Evolutionary conservation across 2,329 filamentous ascomycete genomes (phyloP), one percentile per base, ranked within the genome.

Genomic region (Sarocladium brachiariae): DNA sequence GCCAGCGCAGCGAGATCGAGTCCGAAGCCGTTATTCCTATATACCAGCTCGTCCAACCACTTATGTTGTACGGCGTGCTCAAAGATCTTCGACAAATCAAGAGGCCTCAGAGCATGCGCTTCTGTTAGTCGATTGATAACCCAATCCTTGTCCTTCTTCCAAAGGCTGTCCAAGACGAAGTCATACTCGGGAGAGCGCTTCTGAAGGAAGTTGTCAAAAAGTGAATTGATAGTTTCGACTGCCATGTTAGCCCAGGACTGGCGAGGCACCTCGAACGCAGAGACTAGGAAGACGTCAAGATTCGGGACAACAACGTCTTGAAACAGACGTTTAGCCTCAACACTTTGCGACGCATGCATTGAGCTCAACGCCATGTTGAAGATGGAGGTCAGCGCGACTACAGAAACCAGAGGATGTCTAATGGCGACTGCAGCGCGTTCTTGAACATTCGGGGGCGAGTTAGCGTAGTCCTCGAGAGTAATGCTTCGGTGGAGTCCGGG

Each of bases 111-210:
- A 7, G 89, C 89, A 61, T 95, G 89, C 47, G 95, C 86, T 35
- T 84, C 85, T 64, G 92, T 82, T 30, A 99, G 80, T 52, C 87
- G 83, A 56, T 84, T 80, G 9, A 85, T 84, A 14, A 97, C 87
- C 86, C 90, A 97, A 18, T 85, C 78, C 57, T 84, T 87, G 63
- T 97, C 89, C 63, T 93, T 90, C 58, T 86, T 84, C 91, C 92
- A 97, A 5, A 96, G 72, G 52, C 89, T 91, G 62, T 96, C 86
- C 52, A 99, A 78, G 13, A 96, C 92, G 55, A 96, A 95, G 57
- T 91, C 84, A 64, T 89, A 87, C 51, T 91, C 81, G 4, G 84
- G 77, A 10, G 89, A 83, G 51, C 83, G 80, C 65, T 91, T 91
- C 61, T 84, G 79, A 24, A 96, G 75, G 63, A 95, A 96, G 10